These are phyloP conservation scores for Nakaseomyces kungkrabaensis DNA, from an alignment of 1,139 yeast genomes.

Conservation along the genomic window DNA sequence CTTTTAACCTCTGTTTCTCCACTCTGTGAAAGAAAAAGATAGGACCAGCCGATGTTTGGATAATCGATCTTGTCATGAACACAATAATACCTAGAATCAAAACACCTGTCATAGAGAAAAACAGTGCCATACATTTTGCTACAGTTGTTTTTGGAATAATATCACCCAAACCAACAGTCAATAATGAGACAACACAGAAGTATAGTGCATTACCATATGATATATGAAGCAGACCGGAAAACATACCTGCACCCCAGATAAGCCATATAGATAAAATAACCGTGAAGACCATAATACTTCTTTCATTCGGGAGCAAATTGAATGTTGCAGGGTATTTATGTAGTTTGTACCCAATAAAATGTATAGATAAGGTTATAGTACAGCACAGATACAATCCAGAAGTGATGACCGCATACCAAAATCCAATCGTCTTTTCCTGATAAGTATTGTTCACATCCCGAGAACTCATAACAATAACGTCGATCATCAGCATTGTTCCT, in stretches of 20 bases:
- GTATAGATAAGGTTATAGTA: conserved; percentile 41
- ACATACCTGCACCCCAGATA: conserved; percentile 56
- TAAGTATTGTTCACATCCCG: conserved; percentile 6
- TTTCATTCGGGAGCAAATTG: conserved; percentile 55
- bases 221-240: conserved; percentile 34
- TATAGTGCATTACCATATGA: conserved; percentile 57
- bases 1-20: conserved; percentile 32
- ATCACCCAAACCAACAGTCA: conserved; percentile 78
- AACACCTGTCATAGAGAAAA: conserved; percentile 61
- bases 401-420: conserved; percentile 67
- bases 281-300: conserved; percentile 63
- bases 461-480: conserved; percentile 32
- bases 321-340: conserved; percentile 59
- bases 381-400: conserved; percentile 50
- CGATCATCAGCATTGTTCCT: conserved; percentile 40
- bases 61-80: conserved; percentile 57
- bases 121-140: conserved; percentile 47
- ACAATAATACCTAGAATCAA: conserved; percentile 62
- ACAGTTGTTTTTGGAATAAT: conserved; percentile 44
- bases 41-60: conserved; percentile 49
- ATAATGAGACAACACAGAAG: conserved; percentile 58
- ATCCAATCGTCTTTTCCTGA: conserved; percentile 45
- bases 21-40: conserved; percentile 54
- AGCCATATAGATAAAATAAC: conserved; percentile 59
- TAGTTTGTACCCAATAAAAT: conserved; percentile 49